phyloP scores from a whole-genome alignment of 352 stramenopile species.

The Phytophthora quininea region DNA sequence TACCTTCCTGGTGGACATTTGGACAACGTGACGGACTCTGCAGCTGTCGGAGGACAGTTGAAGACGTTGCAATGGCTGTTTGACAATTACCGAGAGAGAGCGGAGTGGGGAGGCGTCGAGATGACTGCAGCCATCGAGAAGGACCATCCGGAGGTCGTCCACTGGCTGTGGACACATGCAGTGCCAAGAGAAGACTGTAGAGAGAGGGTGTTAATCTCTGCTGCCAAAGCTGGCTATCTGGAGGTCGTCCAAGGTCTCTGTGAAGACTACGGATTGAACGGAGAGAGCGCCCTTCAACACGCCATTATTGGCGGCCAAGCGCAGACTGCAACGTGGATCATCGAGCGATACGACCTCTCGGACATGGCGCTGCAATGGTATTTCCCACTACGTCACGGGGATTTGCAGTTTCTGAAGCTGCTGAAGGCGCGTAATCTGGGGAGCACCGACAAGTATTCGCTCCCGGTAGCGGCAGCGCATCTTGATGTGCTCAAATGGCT shows the following conservation, averaged over 20 bases:
- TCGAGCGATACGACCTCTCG: slow-evolving; percentile 12
- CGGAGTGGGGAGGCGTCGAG: slow-evolving; percentile 7
- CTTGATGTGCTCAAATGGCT: slow-evolving; percentile 30
- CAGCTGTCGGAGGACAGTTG: slow-evolving; percentile 18
- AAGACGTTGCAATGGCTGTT: slow-evolving; percentile 25
- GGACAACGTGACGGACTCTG: slow-evolving; percentile 19
- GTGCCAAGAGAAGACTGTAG: slow-evolving; percentile 7
- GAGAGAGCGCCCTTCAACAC: background rate
- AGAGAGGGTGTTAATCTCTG: slow-evolving; percentile 12
- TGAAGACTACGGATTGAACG: slow-evolving; percentile 12
- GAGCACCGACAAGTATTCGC: background rate
- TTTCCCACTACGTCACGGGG: slow-evolving; percentile 8
- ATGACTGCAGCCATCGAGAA: slow-evolving; percentile 12
- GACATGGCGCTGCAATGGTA: slow-evolving; percentile 4
- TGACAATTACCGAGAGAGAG: slow-evolving; percentile 12
- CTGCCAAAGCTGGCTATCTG: slow-evolving; percentile 16
- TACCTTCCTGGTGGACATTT: slow-evolving; percentile 1
- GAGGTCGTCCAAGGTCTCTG: slow-evolving; percentile 17
- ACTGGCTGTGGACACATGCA: slow-evolving; percentile 45
- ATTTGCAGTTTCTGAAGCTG: slow-evolving; percentile 24
- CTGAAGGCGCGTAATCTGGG: slow-evolving; percentile 5
- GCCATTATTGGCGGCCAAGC: slow-evolving; percentile 6
- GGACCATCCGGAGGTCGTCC: slow-evolving; percentile 26
- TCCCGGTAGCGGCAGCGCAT: slow-evolving; percentile 15
- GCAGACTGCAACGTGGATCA: slow-evolving; percentile 25